These are phyloP conservation scores for Helenozyma rhizophorensis DNA, from an alignment of 805 yeast species.

Conservation along the genomic window DNA sequence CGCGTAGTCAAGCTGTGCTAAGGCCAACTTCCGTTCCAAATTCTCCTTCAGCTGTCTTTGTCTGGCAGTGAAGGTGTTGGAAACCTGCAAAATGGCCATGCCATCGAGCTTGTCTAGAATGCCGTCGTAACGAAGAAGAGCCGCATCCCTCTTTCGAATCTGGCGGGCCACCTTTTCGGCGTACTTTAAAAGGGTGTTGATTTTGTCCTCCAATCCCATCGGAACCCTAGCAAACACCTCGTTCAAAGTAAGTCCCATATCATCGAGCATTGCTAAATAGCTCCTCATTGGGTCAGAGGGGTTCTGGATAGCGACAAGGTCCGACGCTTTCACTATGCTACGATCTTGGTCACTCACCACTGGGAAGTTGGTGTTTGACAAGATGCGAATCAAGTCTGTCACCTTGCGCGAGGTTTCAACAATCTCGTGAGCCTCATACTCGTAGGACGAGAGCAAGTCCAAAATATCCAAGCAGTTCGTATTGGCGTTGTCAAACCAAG, in stretches of 20 bases:
- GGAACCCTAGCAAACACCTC: constrained; percentile 8
- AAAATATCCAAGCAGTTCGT: constrained; percentile 8
- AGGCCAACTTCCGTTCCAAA: constrained; percentile 25
- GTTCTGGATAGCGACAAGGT: constrained; percentile 4
- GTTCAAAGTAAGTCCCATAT: constrained; percentile 8
- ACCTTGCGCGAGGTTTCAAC: constrained; percentile 16
- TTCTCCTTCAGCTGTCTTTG: constrained; percentile 23
- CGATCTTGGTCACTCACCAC: too few species aligned
- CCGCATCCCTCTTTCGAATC: constrained; percentile 26
- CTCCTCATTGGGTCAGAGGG: constrained; percentile 19
- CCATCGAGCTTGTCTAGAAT: constrained; percentile 24
- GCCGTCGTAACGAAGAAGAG: constrained; percentile 36
- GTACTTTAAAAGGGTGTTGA: constrained; percentile 12
- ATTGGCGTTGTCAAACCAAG: constrained; percentile 16
- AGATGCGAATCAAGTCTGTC: constrained; percentile 20
- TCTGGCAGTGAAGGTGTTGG: constrained; percentile 26
- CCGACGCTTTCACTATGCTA: too few species aligned
- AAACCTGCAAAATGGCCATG: constrained; percentile 30
- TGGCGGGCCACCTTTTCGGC: constrained; percentile 23
- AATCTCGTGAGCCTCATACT: constrained; percentile 8
- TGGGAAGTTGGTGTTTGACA: constrained; percentile 6
- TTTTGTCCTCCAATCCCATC: constrained; percentile 10
- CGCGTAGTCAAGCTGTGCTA: constrained; percentile 25
- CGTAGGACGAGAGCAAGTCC: constrained; percentile 5
- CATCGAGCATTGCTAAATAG: constrained; percentile 15